These are phyloP conservation scores for Myriangium duriaei DNA, from an alignment of 2,329 filamentous ascomycete genomes.

Conservation along the genomic window DNA sequence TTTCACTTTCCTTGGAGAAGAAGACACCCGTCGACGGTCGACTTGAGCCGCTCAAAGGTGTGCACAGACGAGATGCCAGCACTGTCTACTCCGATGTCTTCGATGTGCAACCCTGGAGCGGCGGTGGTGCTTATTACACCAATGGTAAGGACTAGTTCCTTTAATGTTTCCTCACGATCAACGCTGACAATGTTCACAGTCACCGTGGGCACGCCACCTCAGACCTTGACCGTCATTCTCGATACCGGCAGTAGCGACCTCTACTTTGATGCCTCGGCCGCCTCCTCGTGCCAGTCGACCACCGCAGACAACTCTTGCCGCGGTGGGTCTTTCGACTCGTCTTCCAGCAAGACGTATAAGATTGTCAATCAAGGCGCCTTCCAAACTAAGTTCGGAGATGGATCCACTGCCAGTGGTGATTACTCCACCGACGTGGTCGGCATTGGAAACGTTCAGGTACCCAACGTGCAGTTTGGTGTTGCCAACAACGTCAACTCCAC, in stretches of 20 bases:
- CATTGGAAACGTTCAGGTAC: slow-evolving; percentile 19
- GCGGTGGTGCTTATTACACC: slow-evolving; percentile 23
- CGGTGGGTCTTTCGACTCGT: slow-evolving; percentile 19
- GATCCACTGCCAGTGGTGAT: slow-evolving; percentile 17
- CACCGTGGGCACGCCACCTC: slow-evolving; percentile 22
- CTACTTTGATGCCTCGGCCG: slow-evolving; percentile 19
- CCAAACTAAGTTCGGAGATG: slow-evolving; percentile 20
- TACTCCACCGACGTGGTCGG: slow-evolving; percentile 19
- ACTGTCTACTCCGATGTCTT: slow-evolving; percentile 20
- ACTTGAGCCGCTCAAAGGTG: slow-evolving; percentile 30
- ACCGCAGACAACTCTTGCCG: slow-evolving; percentile 16
- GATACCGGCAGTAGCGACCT: slow-evolving; percentile 24
- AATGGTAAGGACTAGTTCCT: slow-evolving; percentile 14
- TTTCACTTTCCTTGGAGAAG: slow-evolving; percentile 4
- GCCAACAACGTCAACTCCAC: slow-evolving; percentile 18
- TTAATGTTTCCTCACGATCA: too few species aligned
- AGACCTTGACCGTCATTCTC: slow-evolving; percentile 21
- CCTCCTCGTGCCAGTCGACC: slow-evolving; percentile 15
- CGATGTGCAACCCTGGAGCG: slow-evolving; percentile 20
- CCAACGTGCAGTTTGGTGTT: slow-evolving; percentile 21
- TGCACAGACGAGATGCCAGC: slow-evolving; percentile 8
- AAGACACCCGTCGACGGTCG: slow-evolving; percentile 22
- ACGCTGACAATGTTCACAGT: too few species aligned
- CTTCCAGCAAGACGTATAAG: slow-evolving; percentile 18
- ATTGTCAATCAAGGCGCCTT: slow-evolving; percentile 18